Percentiles rank a stretch among this genome's conserved stretches.
Conservation (phyloP, 148 eudicot genomes). For the Rhododendron vialii region DNA sequence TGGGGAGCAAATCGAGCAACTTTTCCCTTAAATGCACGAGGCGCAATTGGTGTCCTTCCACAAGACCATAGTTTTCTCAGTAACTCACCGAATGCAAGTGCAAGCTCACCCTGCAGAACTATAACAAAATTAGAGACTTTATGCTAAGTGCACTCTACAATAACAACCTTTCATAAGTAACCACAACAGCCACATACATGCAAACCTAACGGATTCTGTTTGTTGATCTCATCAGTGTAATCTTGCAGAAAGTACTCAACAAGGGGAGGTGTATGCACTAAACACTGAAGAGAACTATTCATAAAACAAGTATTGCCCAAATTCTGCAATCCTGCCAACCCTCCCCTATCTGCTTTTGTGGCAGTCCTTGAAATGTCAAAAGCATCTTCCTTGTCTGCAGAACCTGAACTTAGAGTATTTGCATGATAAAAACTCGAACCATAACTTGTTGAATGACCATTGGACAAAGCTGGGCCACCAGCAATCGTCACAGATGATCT, state of each 20-base stretch:
- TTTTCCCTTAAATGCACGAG: slow-evolving; percentile 87
- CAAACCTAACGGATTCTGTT: slow-evolving; percentile 87
- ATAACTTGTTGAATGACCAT: slow-evolving; percentile 55
- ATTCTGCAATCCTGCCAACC: slow-evolving; percentile 90
- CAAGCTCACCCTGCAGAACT: slow-evolving; percentile 89
- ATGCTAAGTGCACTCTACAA: neutral
- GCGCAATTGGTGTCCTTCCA: slow-evolving; percentile 68
- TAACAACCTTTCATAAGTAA: neutral
- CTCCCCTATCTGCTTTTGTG: slow-evolving; percentile 53
- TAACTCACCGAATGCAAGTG: slow-evolving; percentile 91
- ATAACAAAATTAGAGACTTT: slow-evolving; percentile 14
- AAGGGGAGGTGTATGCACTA: slow-evolving; percentile 85
- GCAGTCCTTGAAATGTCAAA: slow-evolving; percentile 32
- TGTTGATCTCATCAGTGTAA: slow-evolving; percentile 80
- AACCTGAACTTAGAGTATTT: slow-evolving; percentile 32
- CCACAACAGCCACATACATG: slow-evolving; percentile 44
- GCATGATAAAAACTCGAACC: slow-evolving; percentile 39
- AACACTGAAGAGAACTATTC: slow-evolving; percentile 96
- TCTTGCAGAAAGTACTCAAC: slow-evolving; percentile 79
- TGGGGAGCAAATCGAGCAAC: slow-evolving; percentile 98
- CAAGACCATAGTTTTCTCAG: slow-evolving; percentile 86
- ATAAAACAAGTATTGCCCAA: slow-evolving; percentile 98
- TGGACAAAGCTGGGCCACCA: slow-evolving; percentile 84
- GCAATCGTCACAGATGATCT: slow-evolving; percentile 83
- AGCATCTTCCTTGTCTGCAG: slow-evolving; percentile 44